phyloP scores from a whole-genome alignment of 768 basidiomycete genomes.

The Russula sp. region DNA sequence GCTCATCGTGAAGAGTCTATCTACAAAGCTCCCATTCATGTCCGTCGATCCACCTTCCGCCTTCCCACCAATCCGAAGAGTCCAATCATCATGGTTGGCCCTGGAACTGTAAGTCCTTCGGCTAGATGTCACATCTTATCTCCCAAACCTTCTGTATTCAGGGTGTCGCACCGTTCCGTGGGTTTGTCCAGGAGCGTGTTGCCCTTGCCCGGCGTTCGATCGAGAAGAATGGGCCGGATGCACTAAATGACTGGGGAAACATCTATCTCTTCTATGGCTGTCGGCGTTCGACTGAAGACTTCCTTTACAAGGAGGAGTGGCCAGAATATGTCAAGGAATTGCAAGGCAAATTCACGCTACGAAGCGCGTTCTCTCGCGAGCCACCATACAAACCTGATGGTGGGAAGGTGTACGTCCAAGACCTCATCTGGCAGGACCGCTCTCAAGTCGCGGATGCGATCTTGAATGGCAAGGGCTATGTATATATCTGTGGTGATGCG shows the following conservation, averaged over 20 bases:
- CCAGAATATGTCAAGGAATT: slow-evolving; percentile 78
- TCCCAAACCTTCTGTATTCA: slow-evolving; percentile 27
- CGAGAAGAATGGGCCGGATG: slow-evolving; percentile 92
- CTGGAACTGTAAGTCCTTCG: slow-evolving; percentile 75
- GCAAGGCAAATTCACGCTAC: slow-evolving; percentile 85
- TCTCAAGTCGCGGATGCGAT: slow-evolving; percentile 82
- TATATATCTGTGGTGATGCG: slow-evolving; percentile 96
- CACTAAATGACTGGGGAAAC: slow-evolving; percentile 90
- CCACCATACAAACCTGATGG: slow-evolving; percentile 80
- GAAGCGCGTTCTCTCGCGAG: slow-evolving; percentile 86
- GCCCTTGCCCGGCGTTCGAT: slow-evolving; percentile 90
- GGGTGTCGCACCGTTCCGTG: slow-evolving; percentile 99
- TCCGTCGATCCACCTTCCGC: slow-evolving; percentile 93
- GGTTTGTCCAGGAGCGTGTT: slow-evolving; percentile 96
- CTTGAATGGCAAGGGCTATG: slow-evolving; percentile 90
- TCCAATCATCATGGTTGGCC: slow-evolving; percentile 98
- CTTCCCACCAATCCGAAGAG: slow-evolving; percentile 97
- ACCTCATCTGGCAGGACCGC: slow-evolving; percentile 84
- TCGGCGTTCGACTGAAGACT: slow-evolving; percentile 82
- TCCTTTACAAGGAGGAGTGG: slow-evolving; percentile 95
- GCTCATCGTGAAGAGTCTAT: slow-evolving; percentile 63
- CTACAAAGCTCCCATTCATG: slow-evolving; percentile 89
- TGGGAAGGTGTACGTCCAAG: slow-evolving; percentile 98
- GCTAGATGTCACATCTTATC: background rate
- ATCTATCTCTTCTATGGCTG: slow-evolving; percentile 97